Base-by-base conservation (phyloP, 805 yeast genomes). In the Pichia sporocuriosa region DNA sequence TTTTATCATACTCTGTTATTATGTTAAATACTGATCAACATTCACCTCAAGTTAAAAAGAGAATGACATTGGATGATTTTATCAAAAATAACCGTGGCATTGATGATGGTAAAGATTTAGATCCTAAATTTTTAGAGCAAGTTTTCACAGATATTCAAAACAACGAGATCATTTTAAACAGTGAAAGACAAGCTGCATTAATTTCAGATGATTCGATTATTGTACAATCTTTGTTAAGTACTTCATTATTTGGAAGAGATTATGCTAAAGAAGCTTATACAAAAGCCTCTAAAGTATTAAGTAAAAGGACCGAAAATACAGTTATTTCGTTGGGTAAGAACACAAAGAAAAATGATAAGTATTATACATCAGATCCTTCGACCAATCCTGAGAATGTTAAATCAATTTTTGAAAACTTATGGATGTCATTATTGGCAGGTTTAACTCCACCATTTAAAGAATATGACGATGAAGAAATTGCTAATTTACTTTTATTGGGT, bases 361-460 rank as follows among this genome's bases (percentile, higher is more conserved):
- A 86, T 60, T 77, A 81, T 16, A 97, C 97, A 0, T 25, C 34
- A 11, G 42, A 43, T 17, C 3, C 26, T 8, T 10, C 21, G 6
- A 34, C 25, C 11, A 30, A 34, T 20, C 76, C 84, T 13, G 94
- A 87, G 52, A 96, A 90, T 58, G 95, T 90, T 13, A 82, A 76
- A 57, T 89, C 97, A 1, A 85, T 94, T 57, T 90, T 93, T 64
- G 96, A 90, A 54, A 86, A 86, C 15, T 67, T 84, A 33, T 93
- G 99, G 99, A 89, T 94, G 96, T 87, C 97, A 0, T 76, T 93
- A 36, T 70, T 93, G 50, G 97, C 97, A 6, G 97, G 95, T 0
- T 69, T 93, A 37, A 88, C 97, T 0, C 90, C 94, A 3, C 95
- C 96, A 6, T 88, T 89, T 67, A 87, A 83, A 57, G 96, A 87